These are phyloP conservation scores for Pseudonitzschia multistriata DNA, from an alignment of 108 stramenopile species.

Conservation along the genomic window DNA sequence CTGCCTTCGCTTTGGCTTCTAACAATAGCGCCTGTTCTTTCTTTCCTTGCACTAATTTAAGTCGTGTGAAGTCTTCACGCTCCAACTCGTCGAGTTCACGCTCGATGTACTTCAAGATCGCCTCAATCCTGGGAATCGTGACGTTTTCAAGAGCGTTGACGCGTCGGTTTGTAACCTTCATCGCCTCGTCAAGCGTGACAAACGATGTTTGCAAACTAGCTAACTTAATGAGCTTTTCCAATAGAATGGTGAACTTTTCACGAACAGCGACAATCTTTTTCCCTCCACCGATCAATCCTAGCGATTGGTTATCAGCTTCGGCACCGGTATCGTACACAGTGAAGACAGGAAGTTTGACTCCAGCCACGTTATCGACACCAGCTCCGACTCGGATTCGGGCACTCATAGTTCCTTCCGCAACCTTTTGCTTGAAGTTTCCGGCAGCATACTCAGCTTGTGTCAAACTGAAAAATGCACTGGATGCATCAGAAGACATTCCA, in stretches of 20 bases:
- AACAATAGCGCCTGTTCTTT: slow-evolving; percentile 44
- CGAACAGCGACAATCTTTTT: slow-evolving; percentile 90
- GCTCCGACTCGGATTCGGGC: slow-evolving; percentile 86
- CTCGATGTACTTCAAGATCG: slow-evolving; percentile 88
- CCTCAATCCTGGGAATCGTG: slow-evolving; percentile 96
- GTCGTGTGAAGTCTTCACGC: slow-evolving; percentile 97
- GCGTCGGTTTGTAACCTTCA: slow-evolving; percentile 97
- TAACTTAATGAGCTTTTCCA: slow-evolving; percentile 90
- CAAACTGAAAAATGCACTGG: slow-evolving; percentile 90
- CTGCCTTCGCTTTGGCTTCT: slow-evolving; percentile 42
- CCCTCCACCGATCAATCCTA: slow-evolving; percentile 95
- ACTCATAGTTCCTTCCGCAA: slow-evolving; percentile 85
- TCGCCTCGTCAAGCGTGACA: slow-evolving; percentile 95
- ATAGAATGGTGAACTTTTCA: slow-evolving; percentile 86
- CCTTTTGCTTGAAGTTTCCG: slow-evolving; percentile 96
- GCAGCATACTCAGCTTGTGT: slow-evolving; percentile 99
- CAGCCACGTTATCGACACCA: slow-evolving; percentile 95
- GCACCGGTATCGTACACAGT: slow-evolving; percentile 92
- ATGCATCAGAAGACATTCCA: slow-evolving; percentile 81
- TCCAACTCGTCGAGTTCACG: slow-evolving; percentile 98
- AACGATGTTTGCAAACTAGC: slow-evolving; percentile 98
- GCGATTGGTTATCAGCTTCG: slow-evolving; percentile 81
- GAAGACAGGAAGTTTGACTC: slow-evolving; percentile 98
- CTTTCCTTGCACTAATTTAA: slow-evolving; percentile 93
- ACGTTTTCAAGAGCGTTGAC: slow-evolving; percentile 99